Conservation (phyloP, 176 grass and related monocot species). For the Eragrostis curvula region DNA sequence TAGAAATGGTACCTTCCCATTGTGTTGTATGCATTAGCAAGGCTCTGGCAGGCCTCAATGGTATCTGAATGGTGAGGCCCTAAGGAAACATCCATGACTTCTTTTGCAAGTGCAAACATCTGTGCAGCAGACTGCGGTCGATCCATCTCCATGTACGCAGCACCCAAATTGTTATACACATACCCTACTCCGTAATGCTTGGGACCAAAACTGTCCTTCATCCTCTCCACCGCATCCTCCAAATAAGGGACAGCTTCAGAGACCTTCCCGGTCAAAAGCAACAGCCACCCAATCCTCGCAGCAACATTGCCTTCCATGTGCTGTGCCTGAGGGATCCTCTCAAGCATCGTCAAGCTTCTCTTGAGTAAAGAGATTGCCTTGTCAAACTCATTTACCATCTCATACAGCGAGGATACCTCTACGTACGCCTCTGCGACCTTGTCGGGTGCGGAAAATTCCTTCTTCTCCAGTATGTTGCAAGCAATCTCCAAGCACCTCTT, state of each 20-base stretch:
- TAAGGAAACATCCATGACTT: constrained; percentile 82
- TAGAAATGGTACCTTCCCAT: constrained; percentile 71
- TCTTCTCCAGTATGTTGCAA: constrained; percentile 69
- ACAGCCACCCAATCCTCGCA: constrained; percentile 76
- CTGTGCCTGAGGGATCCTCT: constrained; percentile 85
- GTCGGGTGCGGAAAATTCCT: constrained; percentile 55
- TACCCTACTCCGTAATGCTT: constrained; percentile 89
- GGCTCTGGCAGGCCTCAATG: constrained; percentile 85
- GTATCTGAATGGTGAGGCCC: constrained; percentile 86
- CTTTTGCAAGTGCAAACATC: constrained; percentile 87
- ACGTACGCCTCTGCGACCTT: constrained; percentile 70
- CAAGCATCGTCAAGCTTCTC: constrained; percentile 78
- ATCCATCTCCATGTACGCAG: constrained; percentile 91
- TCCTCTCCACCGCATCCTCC: constrained; percentile 84
- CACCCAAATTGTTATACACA: constrained; percentile 88
- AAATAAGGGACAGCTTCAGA: constrained; percentile 58
- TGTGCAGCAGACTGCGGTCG: constrained; percentile 78
- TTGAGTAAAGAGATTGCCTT: constrained; percentile 81
- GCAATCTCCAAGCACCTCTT: constrained; percentile 80
- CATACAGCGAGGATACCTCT: constrained; percentile 70
- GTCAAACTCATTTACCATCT: constrained; percentile 75
- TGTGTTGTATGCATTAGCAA: constrained; percentile 79
- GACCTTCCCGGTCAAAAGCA: constrained; percentile 88
- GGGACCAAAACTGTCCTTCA: constrained; percentile 86
- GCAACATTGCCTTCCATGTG: constrained; percentile 86